Percentiles rank a stretch among this genome's conserved stretches.
phyloP scores from a whole-genome alignment of 1,284 basidiomycete species.

The Moniliella sp. region DNA sequence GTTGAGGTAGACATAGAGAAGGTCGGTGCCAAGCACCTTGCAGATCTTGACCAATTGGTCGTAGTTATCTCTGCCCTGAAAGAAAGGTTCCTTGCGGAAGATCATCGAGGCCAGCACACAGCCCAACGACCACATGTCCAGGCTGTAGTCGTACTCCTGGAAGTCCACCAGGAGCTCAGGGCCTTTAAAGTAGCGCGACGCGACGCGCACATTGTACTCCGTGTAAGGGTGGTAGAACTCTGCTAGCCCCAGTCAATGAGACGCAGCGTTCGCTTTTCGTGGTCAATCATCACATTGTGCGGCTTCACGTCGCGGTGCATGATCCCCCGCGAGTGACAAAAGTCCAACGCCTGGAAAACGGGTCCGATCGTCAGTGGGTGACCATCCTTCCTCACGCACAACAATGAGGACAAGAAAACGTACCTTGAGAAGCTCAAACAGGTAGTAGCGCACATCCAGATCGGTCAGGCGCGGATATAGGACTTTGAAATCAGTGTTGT shows the following conservation, averaged over 20 bases:
- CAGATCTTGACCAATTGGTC: slow-evolving; percentile 96
- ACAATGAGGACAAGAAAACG: slow-evolving; percentile 1
- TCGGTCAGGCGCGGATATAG: slow-evolving; percentile 86
- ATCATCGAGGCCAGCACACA: slow-evolving; percentile 76
- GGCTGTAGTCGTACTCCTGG: slow-evolving; percentile 75
- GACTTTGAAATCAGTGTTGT: slow-evolving; percentile 94
- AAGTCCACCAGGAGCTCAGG: slow-evolving; percentile 92
- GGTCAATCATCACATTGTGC: slow-evolving; percentile 98
- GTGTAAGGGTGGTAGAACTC: slow-evolving; percentile 96
- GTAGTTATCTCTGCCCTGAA: slow-evolving; percentile 97
- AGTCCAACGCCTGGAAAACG: slow-evolving; percentile 61
- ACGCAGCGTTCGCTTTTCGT: slow-evolving; percentile 77
- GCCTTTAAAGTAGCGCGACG: slow-evolving; percentile 91
- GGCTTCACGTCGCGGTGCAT: slow-evolving; percentile 99
- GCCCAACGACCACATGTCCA: slow-evolving; percentile 91
- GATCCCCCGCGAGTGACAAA: slow-evolving; percentile 90
- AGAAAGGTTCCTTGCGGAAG: slow-evolving; percentile 96
- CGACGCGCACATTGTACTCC: slow-evolving; percentile 92
- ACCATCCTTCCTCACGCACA: slow-evolving; percentile 1
- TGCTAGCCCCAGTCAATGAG: slow-evolving; percentile 97
- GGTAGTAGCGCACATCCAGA: slow-evolving; percentile 85
- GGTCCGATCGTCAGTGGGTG: slow-evolving; percentile 2
- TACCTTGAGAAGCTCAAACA: slow-evolving; percentile 83
- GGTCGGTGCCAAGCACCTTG: slow-evolving; percentile 89
- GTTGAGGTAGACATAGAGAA: slow-evolving; percentile 49